A percentile compares a stretch with the other conserved stretches of the same genome.
Conservation (phyloP, 176 grass and related monocot species). For the Neostapfia colusana region DNA sequence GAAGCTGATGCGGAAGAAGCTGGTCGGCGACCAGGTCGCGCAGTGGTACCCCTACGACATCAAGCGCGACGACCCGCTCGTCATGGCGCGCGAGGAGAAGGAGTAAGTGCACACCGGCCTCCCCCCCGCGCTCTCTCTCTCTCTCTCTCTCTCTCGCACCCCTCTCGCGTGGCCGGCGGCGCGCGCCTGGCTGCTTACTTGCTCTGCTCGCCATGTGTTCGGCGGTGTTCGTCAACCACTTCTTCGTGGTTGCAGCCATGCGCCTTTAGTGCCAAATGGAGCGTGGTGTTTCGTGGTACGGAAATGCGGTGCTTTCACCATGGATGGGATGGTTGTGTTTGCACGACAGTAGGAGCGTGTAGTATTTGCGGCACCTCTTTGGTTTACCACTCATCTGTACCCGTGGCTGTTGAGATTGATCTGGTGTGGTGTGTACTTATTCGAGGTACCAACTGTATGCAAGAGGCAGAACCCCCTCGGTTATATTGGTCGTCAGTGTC, state of each 20-base stretch:
- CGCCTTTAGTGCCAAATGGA: neutral
- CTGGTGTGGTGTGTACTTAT: neutral
- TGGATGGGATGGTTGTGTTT: neutral
- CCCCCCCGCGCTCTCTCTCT: too few species aligned
- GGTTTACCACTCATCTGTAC: too few species aligned
- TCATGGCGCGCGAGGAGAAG: slow-evolving; percentile 69
- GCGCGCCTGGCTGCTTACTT: neutral
- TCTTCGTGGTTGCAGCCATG: neutral
- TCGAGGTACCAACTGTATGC: neutral
- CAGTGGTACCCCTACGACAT: slow-evolving; percentile 80
- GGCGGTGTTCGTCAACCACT: too few species aligned
- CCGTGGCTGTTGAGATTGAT: neutral
- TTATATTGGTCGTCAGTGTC: neutral
- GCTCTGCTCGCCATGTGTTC: slow-evolving; percentile 9
- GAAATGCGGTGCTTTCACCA: neutral
- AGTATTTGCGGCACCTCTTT: neutral
- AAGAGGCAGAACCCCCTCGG: neutral
- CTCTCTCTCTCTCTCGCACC: too few species aligned
- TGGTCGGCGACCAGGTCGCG: slow-evolving; percentile 64
- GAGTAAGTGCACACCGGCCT: slow-evolving; percentile 44
- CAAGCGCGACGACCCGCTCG: slow-evolving; percentile 61
- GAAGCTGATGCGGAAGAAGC: slow-evolving; percentile 71
- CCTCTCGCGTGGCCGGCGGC: too few species aligned
- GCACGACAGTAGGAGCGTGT: neutral
- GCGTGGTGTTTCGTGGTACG: neutral